Base-by-base conservation (phyloP, 495 filamentous ascomycete species). In the Articulospora tetracladia region DNA sequence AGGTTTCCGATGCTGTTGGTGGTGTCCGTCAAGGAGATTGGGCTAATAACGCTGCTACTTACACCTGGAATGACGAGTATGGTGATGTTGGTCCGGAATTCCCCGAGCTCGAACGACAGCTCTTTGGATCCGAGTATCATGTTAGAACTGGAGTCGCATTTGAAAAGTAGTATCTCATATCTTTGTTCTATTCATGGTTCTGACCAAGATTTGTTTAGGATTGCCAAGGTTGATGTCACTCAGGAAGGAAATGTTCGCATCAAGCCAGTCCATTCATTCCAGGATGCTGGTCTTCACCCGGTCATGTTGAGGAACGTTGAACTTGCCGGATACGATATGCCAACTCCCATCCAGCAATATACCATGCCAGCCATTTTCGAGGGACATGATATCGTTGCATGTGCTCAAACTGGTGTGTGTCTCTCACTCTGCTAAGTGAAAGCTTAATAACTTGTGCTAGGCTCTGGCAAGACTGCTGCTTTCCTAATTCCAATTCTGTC, bases 381-480 rank as follows among this genome's bases (percentile, higher is more conserved):
- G 32, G 85, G 86, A 6, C 77, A 86, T 61, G 94, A 98, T 68
- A 69, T 98, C 47, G 87, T 98, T 58, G 93, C 83, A 1, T 85
- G 92, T 65, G 91, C 94, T 6, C 93, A 97, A 70, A 98, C 94
- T 41, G 94, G 93, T 97, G 74, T 71, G 84, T 76, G 20, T 13
- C 20, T 27, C 22, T 36, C 26, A 17, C 34, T 13, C n/a, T 47
- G n/a, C 17, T 41, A 30, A 25, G 4, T 12, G 10, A 17, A 1
- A 12, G 15, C 44, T 22, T 54, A 17, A 11, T 68, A 46, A 62
- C 28, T 48, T 22, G 1, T 41, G n/a, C 20, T 57, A 98, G 93
- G 94, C 23, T 97, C 93, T 39, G 94, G 94, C 57, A 98, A 98
- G 76, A 98, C 94, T 1, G 94, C 87, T 0, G 92, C 94, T 0